Base-by-base conservation (phyloP, 2,329 filamentous ascomycete species). In the Dactylellina parvicollis region DNA sequence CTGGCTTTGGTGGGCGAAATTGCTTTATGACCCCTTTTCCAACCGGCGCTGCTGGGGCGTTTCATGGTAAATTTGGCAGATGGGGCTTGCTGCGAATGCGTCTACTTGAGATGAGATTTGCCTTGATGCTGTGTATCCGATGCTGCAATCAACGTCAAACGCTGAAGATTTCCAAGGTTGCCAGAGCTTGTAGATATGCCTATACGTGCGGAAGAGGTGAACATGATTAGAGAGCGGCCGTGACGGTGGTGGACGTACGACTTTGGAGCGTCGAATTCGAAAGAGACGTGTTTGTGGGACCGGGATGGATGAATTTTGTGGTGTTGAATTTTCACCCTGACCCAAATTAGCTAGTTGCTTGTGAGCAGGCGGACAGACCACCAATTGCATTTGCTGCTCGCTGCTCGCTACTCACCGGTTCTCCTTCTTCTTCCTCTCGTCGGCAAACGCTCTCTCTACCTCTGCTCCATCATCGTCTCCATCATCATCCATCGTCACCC, bases 271-370 rank as follows among this genome's bases (percentile, higher is more conserved):
- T n/a, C n/a, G n/a, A n/a, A n/a, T n/a, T n/a, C n/a, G n/a, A n/a
- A n/a, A n/a, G n/a, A n/a, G 30, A 14, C 30, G 38, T 42, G 38
- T 42, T 42, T 42, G 16, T 14, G 16, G 18, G 22, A 10, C 2
- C 18, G 47, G 18, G 47, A 32, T 5, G 5, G 30, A 14, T 9
- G 34, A 9, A n/a, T 30, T 30, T 36, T 54, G 34, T 18, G 30
- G 36, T 26, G 52, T 8, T 42, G 22, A 28, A 40, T 32, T 59
- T 46, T 72, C 67, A 59, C 66, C 67, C 67, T 72, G 67, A 72
- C 67, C 64, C 46, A 72, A 72, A 72, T 72, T 72, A 56, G 59
- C 59, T 56, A 36, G 22, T n/a, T n/a, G n/a, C n/a, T n/a, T n/a
- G 28, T 10, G 14, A 55, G 20, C n/a, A 20, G 50, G 50, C 16